Evolutionary conservation across 2,329 filamentous ascomycete species (phyloP), one percentile per base, ranked within the genome.

Genomic region (Zymoseptoria ardabiliae): DNA sequence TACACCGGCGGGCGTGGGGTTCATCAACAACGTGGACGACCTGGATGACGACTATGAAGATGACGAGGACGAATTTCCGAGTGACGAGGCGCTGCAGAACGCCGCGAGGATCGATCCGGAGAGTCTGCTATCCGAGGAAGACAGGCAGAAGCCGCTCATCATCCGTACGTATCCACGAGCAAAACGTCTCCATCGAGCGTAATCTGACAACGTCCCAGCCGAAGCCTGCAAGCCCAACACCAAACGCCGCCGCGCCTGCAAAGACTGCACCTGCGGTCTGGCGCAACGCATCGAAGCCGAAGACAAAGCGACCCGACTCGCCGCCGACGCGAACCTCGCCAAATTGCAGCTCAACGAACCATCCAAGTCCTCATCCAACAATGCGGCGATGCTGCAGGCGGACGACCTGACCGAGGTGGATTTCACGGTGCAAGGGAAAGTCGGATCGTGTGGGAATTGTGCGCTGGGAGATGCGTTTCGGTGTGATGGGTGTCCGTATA

Each of bases 391-490:
- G 75, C 80, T 96, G 55, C 84, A 82, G 54, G 79, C 85, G 0
- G 86, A 90, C 68, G 94, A 99, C 72, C 78, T 99, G 54, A 86
- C 84, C 55, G 93, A 97, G 75, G 82, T 97, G 8, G 94, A 99
- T 75, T 97, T 99, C 72, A 99, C 94, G 0, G 90, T 97, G n/a
- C 83, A 96, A 75, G 94, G 94, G 68, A 97, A 97, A 79, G 90
- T 93, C 5, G 93, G 94, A 57, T 95, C 90, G 19, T 99, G 94
- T 74, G 91, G 91, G 25, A 97, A 93, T 76, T 97, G 94, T 75
- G 88, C 91, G 25, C 81, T 99, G 17, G 94, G 94, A 55, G 93
- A 97, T 74, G 93, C 94, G 0, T 82, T 82, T 70, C 72, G 81
- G 20, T 84, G 82, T 65, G 80, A 83, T 66, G 81, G 83, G 2